These are phyloP conservation scores for Eucalyptus curtisii DNA, from an alignment of 345 rosid species.

Conservation along the genomic window DNA sequence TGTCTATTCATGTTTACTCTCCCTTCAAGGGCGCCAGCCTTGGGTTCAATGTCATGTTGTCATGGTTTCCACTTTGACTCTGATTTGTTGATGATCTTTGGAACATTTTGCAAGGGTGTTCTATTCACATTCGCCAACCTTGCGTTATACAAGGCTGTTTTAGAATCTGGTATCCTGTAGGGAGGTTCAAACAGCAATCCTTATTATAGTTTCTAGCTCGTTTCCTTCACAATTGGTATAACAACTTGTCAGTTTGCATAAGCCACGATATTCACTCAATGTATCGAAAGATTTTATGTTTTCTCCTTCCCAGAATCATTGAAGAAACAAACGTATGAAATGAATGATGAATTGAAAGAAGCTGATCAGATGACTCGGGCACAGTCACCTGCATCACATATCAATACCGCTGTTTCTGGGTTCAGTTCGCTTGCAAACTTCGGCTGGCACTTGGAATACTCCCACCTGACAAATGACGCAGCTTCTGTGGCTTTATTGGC, in stretches of 20 bases:
- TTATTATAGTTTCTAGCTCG: not conserved
- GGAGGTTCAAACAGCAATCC: not conserved
- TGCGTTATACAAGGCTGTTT: not conserved
- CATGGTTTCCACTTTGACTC: not conserved
- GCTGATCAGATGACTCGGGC: constrained; percentile 47
- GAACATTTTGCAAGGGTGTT: not conserved
- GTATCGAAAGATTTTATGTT: not conserved
- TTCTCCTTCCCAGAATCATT: not conserved
- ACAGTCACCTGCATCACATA: constrained; percentile 62
- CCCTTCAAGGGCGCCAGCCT: not conserved
- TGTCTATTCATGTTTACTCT: not conserved
- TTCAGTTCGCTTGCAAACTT: constrained; percentile 33
- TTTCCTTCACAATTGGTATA: not conserved
- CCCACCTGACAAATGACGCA: constrained; percentile 42
- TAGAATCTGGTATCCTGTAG: not conserved
- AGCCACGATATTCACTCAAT: not conserved
- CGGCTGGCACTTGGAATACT: constrained; percentile 60
- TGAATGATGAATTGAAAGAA: not conserved
- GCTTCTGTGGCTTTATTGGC: constrained; percentile 50
- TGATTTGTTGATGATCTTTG: not conserved
- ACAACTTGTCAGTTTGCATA: not conserved
- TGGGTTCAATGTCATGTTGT: not conserved
- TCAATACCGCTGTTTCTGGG: constrained; percentile 31
- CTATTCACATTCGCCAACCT: not conserved
- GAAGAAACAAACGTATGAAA: not conserved